Evolutionary conservation across 495 filamentous ascomycete genomes (phyloP).

Genomic region (Penicillium maclennaniae): DNA sequence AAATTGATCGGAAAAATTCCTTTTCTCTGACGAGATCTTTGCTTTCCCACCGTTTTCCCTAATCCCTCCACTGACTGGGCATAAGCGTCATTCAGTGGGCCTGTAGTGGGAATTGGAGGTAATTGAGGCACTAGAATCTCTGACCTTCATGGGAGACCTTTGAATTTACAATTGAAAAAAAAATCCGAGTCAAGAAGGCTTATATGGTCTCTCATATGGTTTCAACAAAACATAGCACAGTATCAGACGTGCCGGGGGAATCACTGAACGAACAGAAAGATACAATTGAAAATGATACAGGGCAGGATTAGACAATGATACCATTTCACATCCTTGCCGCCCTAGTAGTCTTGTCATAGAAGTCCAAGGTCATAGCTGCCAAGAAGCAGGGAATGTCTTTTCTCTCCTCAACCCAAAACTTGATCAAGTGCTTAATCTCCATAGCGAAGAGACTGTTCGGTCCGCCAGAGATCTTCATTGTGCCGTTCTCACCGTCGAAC

Average conservation of each 20-base stretch:
- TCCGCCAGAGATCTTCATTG: slow-evolving; percentile 94
- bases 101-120: no score
- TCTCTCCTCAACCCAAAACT: slow-evolving; percentile 90
- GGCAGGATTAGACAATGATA: background rate
- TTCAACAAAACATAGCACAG: slow-evolving; percentile 24
- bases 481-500: slow-evolving; percentile 93
- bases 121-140: no score
- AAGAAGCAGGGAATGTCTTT: slow-evolving; percentile 90
- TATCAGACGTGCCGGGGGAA: background rate
- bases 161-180: no score
- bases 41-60: no score
- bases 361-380: slow-evolving; percentile 83
- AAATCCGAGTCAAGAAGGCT: background rate
- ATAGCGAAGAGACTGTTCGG: slow-evolving; percentile 80
- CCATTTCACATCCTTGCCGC: slow-evolving; percentile 41
- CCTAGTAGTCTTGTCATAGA: slow-evolving; percentile 76
- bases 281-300: background rate
- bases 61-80: no score
- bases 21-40: no score
- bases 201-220: background rate
- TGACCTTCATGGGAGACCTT: no score
- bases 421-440: slow-evolving; percentile 75
- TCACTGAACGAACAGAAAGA: background rate
- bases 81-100: no score
- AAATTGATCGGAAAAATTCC: no score